phyloP scores from a whole-genome alignment of 345 rosid genomes.

The Aethionema arabicum region DNA sequence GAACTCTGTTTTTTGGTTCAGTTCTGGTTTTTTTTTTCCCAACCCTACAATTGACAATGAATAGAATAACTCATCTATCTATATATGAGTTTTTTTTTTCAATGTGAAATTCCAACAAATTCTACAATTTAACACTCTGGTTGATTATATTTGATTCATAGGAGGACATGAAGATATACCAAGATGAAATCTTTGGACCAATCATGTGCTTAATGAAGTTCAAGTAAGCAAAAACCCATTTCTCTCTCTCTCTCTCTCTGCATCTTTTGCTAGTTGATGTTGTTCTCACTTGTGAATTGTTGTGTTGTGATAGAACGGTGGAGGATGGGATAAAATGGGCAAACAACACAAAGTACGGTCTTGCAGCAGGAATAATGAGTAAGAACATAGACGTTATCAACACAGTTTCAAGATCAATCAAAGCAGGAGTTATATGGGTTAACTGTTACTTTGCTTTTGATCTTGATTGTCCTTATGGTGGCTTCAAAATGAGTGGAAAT shows the following conservation, averaged over 20 bases:
- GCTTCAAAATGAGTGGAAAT: slow-evolving; percentile 68
- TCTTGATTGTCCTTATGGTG: slow-evolving; percentile 62
- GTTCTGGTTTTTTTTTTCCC: too few species aligned
- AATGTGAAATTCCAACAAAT: too few species aligned
- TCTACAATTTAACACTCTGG: not conserved
- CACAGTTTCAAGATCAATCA: slow-evolving; percentile 65
- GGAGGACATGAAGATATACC: slow-evolving; percentile 67
- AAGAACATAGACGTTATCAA: slow-evolving; percentile 60
- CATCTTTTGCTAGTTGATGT: not conserved
- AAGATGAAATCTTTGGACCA: slow-evolving; percentile 85
- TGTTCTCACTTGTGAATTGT: not conserved
- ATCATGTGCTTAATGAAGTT: slow-evolving; percentile 73
- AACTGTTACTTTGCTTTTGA: slow-evolving; percentile 72
- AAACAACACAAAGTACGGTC: slow-evolving; percentile 65
- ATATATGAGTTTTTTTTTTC: too few species aligned
- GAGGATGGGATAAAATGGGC: slow-evolving; percentile 68
- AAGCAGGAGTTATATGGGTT: slow-evolving; percentile 68
- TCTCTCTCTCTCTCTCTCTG: too few species aligned
- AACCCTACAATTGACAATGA: too few species aligned
- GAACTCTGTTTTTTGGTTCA: too few species aligned
- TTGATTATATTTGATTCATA: slow-evolving; percentile 24
- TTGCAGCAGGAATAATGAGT: slow-evolving; percentile 77
- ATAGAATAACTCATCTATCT: not conserved
- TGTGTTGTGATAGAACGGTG: slow-evolving; percentile 47
- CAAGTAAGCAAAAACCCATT: slow-evolving; percentile 40